Conservation (phyloP, 495 filamentous ascomycete species). For the Tuber umbilicatum region DNA sequence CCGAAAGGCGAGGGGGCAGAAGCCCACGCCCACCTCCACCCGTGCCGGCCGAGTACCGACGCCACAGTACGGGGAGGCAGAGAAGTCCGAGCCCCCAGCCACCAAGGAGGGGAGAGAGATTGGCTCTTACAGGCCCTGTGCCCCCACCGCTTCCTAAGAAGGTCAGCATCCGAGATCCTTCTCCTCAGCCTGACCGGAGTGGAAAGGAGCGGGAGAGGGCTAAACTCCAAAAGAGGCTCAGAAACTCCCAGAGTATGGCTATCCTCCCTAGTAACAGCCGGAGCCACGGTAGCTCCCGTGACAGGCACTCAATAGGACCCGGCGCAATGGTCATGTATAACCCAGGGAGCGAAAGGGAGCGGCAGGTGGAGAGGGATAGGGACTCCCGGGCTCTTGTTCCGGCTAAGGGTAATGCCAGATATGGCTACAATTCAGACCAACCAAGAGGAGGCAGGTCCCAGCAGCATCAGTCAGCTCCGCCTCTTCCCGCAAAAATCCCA, state of each 20-base stretch:
- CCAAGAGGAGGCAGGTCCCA: constrained; percentile 17
- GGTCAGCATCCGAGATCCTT: constrained; percentile 5
- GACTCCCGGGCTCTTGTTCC: constrained; percentile 39
- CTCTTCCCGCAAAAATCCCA: constrained; percentile 37
- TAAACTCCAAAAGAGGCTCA: constrained; percentile 25
- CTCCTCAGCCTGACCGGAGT: constrained; percentile 10
- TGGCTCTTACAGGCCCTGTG: constrained; percentile 24
- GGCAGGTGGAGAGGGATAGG: constrained; percentile 28
- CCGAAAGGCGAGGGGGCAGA: constrained; percentile 60
- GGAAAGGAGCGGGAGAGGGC: constrained; percentile 17
- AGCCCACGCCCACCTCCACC: constrained; percentile 34
- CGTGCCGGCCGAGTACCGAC: constrained; percentile 33
- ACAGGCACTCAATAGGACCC: constrained; percentile 34
- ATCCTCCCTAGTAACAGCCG: constrained; percentile 26
- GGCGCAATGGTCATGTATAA: constrained; percentile 41
- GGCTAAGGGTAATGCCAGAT: constrained; percentile 25
- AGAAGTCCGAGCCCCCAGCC: constrained; percentile 33
- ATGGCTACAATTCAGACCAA: constrained; percentile 29
- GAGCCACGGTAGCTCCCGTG: constrained; percentile 15
- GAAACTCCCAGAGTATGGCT: constrained; percentile 37
- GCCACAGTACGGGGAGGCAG: constrained; percentile 23
- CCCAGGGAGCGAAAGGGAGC: constrained; percentile 34
- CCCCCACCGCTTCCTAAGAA: constrained; percentile 29
- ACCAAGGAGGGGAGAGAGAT: constrained; percentile 35
- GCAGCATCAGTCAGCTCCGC: constrained; percentile 10